phyloP scores from a whole-genome alignment of 345 rosid genomes.

The Acer negundo region DNA sequence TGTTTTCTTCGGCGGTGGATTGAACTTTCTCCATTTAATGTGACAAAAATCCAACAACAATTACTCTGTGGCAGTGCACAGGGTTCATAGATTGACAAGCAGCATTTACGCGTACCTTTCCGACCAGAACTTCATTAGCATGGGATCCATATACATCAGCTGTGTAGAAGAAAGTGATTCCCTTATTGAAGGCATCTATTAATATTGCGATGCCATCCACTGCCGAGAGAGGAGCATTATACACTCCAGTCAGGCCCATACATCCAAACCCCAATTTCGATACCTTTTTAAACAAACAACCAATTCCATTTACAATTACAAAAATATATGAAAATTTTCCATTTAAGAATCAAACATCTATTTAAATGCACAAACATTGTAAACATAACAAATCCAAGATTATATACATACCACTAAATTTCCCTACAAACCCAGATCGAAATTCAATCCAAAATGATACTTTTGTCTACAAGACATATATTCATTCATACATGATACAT shows the following conservation, averaged over 20 bases:
- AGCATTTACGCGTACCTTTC: conserved; percentile 39
- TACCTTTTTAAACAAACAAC: conserved; percentile 31
- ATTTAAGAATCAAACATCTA: no score
- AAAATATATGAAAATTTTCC: background rate
- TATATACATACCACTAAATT: no score
- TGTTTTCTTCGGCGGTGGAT: background rate
- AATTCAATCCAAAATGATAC: no score
- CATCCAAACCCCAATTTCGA: conserved; percentile 54
- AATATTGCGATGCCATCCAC: conserved; percentile 44
- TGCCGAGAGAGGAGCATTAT: conserved; percentile 45
- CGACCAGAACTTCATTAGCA: conserved; percentile 51
- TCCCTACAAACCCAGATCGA: background rate
- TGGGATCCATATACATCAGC: conserved; percentile 49
- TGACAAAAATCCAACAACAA: background rate
- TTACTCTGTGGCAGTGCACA: background rate
- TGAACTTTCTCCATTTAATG: background rate
- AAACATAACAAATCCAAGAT: no score
- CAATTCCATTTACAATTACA: background rate
- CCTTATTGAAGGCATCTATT: conserved; percentile 44
- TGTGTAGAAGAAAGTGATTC: conserved; percentile 57
- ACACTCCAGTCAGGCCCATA: conserved; percentile 44
- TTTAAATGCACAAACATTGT: no score
- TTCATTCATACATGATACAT: no score
- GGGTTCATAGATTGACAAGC: background rate
- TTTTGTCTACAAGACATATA: no score